These are phyloP conservation scores for Aspergillus neotritici DNA, from an alignment of 2,329 filamentous ascomycete genomes.

Conservation along the genomic window DNA sequence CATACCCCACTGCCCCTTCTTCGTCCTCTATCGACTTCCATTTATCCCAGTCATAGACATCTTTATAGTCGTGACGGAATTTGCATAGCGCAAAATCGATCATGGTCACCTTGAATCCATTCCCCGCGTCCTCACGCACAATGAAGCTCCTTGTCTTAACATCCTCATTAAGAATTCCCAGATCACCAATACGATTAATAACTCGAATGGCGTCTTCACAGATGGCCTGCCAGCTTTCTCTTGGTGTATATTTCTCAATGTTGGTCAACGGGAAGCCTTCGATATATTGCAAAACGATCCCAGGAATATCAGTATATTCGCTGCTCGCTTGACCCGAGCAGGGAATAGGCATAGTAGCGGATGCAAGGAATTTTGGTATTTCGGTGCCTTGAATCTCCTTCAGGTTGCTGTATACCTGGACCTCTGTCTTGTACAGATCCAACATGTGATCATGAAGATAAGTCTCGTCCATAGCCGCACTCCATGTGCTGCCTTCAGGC, in stretches of 20 bases:
- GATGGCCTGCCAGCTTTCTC: constrained; percentile 13
- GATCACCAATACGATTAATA: constrained; percentile 10
- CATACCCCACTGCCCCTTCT: constrained; percentile 14
- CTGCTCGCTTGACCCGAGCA: constrained; percentile 1
- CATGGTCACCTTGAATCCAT: constrained; percentile 9
- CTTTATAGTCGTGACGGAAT: constrained; percentile 10
- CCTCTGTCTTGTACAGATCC: constrained; percentile 11
- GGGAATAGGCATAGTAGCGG: not conserved
- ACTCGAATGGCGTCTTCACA: constrained; percentile 19
- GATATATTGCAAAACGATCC: constrained; percentile 15
- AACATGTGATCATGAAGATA: constrained; percentile 11
- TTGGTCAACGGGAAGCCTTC: constrained; percentile 11
- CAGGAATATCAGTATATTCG: constrained; percentile 8
- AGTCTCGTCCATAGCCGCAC: constrained; percentile 11
- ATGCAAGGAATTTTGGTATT: constrained; percentile 12
- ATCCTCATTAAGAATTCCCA: constrained; percentile 16
- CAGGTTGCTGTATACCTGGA: constrained; percentile 11
- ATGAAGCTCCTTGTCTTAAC: constrained; percentile 16
- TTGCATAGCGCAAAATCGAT: constrained; percentile 12
- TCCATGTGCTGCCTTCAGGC: constrained; percentile 3
- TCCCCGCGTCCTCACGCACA: not conserved
- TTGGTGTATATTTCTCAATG: constrained; percentile 7
- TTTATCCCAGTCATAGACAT: constrained; percentile 10
- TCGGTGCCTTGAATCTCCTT: constrained; percentile 14
- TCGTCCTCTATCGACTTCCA: constrained; percentile 14